A percentile compares a stretch with the other conserved stretches of the same genome.
Evolutionary conservation across 108 stramenopile genomes (phyloP).

Genomic region (Aurantiochytrium sp.): DNA sequence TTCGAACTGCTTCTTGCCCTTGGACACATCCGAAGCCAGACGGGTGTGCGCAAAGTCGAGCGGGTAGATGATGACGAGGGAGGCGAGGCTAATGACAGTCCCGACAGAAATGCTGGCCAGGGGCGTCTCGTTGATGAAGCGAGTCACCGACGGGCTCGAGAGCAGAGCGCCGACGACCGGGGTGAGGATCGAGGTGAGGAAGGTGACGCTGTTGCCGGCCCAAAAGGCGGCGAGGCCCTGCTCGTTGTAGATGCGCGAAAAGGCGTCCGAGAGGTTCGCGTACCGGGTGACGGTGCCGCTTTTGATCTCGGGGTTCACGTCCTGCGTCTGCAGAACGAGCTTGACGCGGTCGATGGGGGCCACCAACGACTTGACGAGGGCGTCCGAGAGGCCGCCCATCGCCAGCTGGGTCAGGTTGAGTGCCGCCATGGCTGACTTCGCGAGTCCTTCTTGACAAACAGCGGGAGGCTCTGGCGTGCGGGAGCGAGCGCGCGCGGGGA

Average conservation of each 20-base stretch:
- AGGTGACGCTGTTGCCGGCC: conserved; percentile 95
- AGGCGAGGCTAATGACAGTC: conserved; percentile 51
- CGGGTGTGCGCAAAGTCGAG: conserved; percentile 96
- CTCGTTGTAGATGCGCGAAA: conserved; percentile 79
- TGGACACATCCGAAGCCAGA: conserved; percentile 89
- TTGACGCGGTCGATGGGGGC: conserved; percentile 99
- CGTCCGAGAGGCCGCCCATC: conserved; percentile 17
- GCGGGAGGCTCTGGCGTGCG: too few relatives aligned
- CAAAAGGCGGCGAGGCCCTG: conserved; percentile 67
- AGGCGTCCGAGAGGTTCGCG: conserved; percentile 79
- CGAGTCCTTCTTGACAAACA: too few relatives aligned
- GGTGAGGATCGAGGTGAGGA: conserved; percentile 92
- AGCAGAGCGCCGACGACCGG: conserved; percentile 97
- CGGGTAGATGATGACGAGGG: conserved; percentile 91
- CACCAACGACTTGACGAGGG: conserved; percentile 83
- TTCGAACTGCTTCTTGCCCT: conserved; percentile 80
- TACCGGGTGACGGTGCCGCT: conserved; percentile 82
- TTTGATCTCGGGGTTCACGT: conserved; percentile 89
- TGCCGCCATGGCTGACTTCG: too few relatives aligned
- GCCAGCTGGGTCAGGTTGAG: conserved; percentile 35
- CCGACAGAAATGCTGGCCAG: conserved; percentile 86
- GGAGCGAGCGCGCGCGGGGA: too few relatives aligned
- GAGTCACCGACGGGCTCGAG: conserved; percentile 86
- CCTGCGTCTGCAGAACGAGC: conserved; percentile 91
- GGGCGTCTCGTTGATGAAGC: conserved; percentile 71